phyloP scores from a whole-genome alignment of 768 basidiomycete species.

The Leccinum longicurvipes region DNA sequence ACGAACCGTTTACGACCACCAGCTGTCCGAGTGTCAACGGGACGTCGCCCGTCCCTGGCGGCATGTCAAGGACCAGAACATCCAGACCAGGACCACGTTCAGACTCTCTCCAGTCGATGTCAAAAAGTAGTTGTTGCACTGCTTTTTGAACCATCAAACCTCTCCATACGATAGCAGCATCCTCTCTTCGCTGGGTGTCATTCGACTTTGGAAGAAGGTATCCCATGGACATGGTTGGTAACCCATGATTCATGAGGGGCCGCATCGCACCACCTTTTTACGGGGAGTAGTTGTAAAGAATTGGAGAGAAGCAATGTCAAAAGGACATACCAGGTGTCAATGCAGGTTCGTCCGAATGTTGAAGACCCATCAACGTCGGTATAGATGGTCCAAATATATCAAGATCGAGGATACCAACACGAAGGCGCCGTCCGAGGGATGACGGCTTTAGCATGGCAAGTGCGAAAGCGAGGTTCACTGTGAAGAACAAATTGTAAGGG shows the following conservation, averaged over 20 bases:
- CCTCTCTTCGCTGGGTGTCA: slow-evolving; percentile 50
- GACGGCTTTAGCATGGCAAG: slow-evolving; percentile 47
- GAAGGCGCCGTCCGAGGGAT: slow-evolving; percentile 39
- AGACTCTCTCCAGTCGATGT: slow-evolving; percentile 79
- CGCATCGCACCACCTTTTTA: slow-evolving; percentile 67
- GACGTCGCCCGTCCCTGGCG: slow-evolving; percentile 96
- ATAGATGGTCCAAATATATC: slow-evolving; percentile 96
- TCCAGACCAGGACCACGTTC: slow-evolving; percentile 55
- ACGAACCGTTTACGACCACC: slow-evolving; percentile 75
- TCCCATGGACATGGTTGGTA: slow-evolving; percentile 97
- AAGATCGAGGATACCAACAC: slow-evolving; percentile 87
- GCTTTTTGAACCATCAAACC: slow-evolving; percentile 99
- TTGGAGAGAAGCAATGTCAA: background rate
- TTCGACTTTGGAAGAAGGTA: slow-evolving; percentile 71
- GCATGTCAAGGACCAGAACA: slow-evolving; percentile 90
- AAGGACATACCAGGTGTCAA: slow-evolving; percentile 61
- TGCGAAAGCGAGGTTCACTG: slow-evolving; percentile 81
- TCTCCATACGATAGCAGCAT: slow-evolving; percentile 89
- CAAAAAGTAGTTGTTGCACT: slow-evolving; percentile 92
- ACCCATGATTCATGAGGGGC: slow-evolving; percentile 82
- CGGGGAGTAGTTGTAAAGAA: background rate
- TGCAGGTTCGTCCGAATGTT: slow-evolving; percentile 70
- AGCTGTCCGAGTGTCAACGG: slow-evolving; percentile 89
- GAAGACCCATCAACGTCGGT: slow-evolving; percentile 90
- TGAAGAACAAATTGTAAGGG: slow-evolving; percentile 6